Evolutionary conservation across 78 protist genomes (phyloP).

Genomic region (Dictyostelium purpureum): DNA sequence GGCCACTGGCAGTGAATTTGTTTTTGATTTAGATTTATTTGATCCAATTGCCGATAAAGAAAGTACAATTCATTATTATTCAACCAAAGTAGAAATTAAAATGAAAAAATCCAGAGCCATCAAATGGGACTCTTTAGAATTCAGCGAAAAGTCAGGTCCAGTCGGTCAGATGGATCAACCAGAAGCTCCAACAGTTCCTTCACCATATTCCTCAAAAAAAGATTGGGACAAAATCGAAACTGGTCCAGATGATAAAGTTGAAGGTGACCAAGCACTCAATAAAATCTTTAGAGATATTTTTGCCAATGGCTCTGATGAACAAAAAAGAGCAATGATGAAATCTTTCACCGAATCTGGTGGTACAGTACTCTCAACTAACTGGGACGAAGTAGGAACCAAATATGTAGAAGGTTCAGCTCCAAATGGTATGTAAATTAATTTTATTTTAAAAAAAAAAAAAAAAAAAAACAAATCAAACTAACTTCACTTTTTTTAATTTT

Average conservation of each 20-base stretch:
- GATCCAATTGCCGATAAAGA: constrained; percentile 44
- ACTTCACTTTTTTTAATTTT: too few species aligned
- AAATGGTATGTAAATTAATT: constrained; percentile 86
- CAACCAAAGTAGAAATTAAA: constrained; percentile 78
- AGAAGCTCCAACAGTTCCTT: neutral
- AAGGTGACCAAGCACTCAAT: constrained; percentile 88
- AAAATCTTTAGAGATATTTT: constrained; percentile 89
- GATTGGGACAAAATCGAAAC: constrained; percentile 87
- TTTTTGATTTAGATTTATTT: constrained; percentile 66
- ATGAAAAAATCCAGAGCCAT: constrained; percentile 64
- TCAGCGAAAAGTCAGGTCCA: constrained; percentile 34
- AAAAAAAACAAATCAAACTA: too few species aligned
- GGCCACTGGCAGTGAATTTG: constrained; percentile 74
- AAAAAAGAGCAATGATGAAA: constrained; percentile 94
- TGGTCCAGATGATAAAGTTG: constrained; percentile 76
- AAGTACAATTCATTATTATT: constrained; percentile 15
- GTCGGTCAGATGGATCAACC: constrained; percentile 9
- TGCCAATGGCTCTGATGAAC: constrained; percentile 83
- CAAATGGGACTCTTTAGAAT: constrained; percentile 75
- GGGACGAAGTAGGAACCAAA: constrained; percentile 93
- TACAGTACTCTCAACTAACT: constrained; percentile 96
- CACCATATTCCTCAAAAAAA: constrained; percentile 64
- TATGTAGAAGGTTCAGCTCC: constrained; percentile 85
- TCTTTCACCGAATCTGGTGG: constrained; percentile 94
- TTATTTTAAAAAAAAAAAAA: too few species aligned